Percentiles rank a stretch among this genome's conserved stretches.
Evolutionary conservation across 495 filamentous ascomycete genomes (phyloP).

Genomic region (Trichocladium uniseriatum): DNA sequence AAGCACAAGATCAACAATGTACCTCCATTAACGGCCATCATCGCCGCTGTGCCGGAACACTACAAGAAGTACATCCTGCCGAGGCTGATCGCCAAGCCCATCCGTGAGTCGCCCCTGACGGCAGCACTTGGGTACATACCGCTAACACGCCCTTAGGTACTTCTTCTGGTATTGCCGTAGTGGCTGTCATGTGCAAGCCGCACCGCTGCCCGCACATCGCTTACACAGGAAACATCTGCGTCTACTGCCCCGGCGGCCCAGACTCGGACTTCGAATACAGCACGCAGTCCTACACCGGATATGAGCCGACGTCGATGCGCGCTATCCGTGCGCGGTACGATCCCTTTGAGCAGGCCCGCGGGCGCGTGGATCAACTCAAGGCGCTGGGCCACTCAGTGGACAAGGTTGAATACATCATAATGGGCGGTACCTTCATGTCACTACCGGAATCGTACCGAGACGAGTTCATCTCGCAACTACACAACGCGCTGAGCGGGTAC

Average conservation of each 20-base stretch:
- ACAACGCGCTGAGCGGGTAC: constrained; percentile 93
- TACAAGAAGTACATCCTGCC: constrained; percentile 99
- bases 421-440: constrained; percentile 99
- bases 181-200: constrained; percentile 99
- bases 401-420: constrained; percentile 99
- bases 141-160: constrained; percentile 44
- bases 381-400: constrained; percentile 91
- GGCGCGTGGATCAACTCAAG: constrained; percentile 93
- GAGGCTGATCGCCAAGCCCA: constrained; percentile 91
- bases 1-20: constrained; percentile 79
- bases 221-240: constrained; percentile 96
- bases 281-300: constrained; percentile 96
- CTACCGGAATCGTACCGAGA: constrained; percentile 80
- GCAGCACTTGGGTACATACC: neutral
- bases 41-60: constrained; percentile 93
- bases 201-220: constrained; percentile 96
- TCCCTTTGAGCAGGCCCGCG: constrained; percentile 93
- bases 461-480: constrained; percentile 86
- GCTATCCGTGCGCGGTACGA: constrained; percentile 96
- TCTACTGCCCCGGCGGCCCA: constrained; percentile 95
- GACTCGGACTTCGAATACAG: constrained; percentile 99
- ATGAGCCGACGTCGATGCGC: constrained; percentile 96
- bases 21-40: constrained; percentile 90
- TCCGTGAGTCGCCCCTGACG: constrained; percentile 47
- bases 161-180: constrained; percentile 95